phyloP scores from a whole-genome alignment of 768 basidiomycete species.

The Pleurotus djamor region DNA sequence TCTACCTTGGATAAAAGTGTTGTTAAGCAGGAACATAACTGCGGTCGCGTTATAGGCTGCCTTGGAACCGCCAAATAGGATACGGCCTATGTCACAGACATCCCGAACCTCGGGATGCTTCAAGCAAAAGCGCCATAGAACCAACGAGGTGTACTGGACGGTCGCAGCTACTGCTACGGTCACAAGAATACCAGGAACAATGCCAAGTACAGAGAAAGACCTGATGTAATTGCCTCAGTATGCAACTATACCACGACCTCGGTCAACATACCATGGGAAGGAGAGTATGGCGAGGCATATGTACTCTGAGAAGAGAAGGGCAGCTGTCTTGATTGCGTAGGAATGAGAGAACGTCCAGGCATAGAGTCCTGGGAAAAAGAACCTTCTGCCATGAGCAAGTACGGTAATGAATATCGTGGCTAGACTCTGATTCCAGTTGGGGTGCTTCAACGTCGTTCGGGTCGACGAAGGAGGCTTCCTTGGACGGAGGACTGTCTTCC shows the following conservation, averaged over 20 bases:
- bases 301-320: slow-evolving; percentile 42
- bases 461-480: neutral
- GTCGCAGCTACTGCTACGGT: slow-evolving; percentile 35
- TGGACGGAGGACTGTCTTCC: neutral
- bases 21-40: slow-evolving; percentile 53
- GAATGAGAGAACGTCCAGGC: neutral
- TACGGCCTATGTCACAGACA: slow-evolving; percentile 48
- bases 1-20: slow-evolving; percentile 49
- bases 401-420: slow-evolving; percentile 16
- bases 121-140: slow-evolving; percentile 47
- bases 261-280: slow-evolving; percentile 27
- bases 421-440: neutral
- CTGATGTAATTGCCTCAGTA: slow-evolving; percentile 13
- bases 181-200: slow-evolving; percentile 40
- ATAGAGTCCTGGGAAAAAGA: neutral
- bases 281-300: slow-evolving; percentile 41
- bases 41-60: slow-evolving; percentile 48
- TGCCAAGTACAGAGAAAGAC: slow-evolving; percentile 42
- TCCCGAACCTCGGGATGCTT: slow-evolving; percentile 47
- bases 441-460: neutral
- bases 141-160: slow-evolving; percentile 43
- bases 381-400: slow-evolving; percentile 51
- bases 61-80: slow-evolving; percentile 44
- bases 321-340: slow-evolving; percentile 30
- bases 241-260: neutral